These are phyloP conservation scores for Erodium moschatum DNA, from an alignment of 441 rosid genomes.

Conservation along the genomic window DNA sequence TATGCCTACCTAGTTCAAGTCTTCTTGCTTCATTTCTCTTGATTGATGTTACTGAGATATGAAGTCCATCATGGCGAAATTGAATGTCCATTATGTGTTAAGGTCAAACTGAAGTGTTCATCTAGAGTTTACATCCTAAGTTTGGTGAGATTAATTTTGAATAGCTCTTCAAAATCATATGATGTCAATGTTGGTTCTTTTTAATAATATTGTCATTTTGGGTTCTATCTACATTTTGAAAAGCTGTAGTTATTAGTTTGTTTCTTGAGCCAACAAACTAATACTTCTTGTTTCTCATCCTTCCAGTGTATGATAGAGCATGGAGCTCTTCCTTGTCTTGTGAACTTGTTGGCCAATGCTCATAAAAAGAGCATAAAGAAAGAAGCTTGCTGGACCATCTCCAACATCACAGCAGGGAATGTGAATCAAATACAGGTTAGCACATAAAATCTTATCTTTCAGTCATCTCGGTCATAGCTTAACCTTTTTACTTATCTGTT, in stretches of 20 bases:
- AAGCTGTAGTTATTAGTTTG: conserved; percentile 15
- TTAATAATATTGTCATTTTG: neutral
- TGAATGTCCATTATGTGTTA: neutral
- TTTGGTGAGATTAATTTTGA: neutral
- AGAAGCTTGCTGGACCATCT: conserved; percentile 63
- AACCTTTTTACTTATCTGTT: neutral
- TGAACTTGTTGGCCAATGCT: conserved; percentile 32
- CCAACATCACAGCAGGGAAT: conserved; percentile 59
- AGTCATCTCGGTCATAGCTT: neutral
- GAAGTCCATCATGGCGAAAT: neutral
- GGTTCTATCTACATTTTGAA: neutral
- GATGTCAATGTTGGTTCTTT: neutral
- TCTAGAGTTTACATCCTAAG: neutral
- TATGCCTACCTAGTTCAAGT: neutral
- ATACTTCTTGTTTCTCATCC: conserved; percentile 18
- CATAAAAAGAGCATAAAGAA: conserved; percentile 57
- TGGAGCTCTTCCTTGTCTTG: conserved; percentile 38
- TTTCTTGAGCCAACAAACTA: conserved; percentile 11
- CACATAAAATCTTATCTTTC: neutral
- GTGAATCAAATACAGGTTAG: conserved; percentile 51
- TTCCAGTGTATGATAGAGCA: conserved; percentile 36
- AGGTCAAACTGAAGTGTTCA: neutral
- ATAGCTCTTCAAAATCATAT: no score
- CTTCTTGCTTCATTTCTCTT: neutral
- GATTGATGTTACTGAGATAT: neutral